Evolutionary conservation across 139 green algal genomes (phyloP).

Genomic region (Chloropicon primus): DNA sequence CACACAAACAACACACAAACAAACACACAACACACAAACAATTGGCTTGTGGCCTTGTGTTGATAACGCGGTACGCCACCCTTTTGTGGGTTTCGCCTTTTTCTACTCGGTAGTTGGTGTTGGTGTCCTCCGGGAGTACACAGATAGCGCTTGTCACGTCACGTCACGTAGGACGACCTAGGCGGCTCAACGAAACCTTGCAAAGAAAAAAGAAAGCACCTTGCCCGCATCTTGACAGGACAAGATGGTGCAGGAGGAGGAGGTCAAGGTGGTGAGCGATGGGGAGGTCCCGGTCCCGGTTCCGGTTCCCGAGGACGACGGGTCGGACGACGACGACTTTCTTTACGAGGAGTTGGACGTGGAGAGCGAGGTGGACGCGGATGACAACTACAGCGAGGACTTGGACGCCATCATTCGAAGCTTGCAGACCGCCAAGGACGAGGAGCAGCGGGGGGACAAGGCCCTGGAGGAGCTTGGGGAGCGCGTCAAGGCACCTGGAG

Average conservation of each 20-base stretch:
- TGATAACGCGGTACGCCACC: too few relatives aligned
- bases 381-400: constrained; percentile 50
- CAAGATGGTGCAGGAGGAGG: background rate
- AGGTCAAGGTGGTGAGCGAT: background rate
- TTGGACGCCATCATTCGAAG: constrained; percentile 49
- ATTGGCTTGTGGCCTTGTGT: too few relatives aligned
- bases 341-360: constrained; percentile 62
- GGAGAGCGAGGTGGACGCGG: constrained; percentile 35
- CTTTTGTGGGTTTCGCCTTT: too few relatives aligned
- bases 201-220: too few relatives aligned
- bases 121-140: too few relatives aligned
- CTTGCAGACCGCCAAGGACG: constrained; percentile 24
- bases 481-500: background rate
- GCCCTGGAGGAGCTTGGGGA: background rate
- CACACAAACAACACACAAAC: too few relatives aligned
- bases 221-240: too few relatives aligned
- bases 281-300: background rate
- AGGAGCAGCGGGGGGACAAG: constrained; percentile 7
- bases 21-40: too few relatives aligned
- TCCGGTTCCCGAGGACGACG: background rate
- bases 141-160: too few relatives aligned
- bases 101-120: too few relatives aligned
- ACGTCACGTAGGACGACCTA: too few relatives aligned
- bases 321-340: constrained; percentile 53
- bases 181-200: too few relatives aligned